Base-by-base conservation (phyloP, 139 green algal species). In the Picochlorum sp. region DNA sequence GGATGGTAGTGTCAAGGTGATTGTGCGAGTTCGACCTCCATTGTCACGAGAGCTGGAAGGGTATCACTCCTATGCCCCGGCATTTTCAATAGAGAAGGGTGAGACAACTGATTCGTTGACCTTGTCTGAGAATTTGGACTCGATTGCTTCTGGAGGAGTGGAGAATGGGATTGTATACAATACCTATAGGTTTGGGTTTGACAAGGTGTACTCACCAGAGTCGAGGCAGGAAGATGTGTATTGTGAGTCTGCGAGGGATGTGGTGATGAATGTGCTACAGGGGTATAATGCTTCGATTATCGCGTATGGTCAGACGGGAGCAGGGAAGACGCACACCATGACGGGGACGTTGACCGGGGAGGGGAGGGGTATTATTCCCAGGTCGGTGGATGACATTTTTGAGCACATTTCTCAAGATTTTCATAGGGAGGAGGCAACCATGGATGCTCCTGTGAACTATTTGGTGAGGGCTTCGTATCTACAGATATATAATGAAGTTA, bases 401-500 rank as follows among this genome's bases (percentile, higher is more conserved):
- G 73, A 62, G 13, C 77, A 79, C 70, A 98, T 98, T 73, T 70
- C 91, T 52, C 86, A 81, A 52, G 90, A 95, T 73, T 75, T 78
- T 3, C 61, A 62, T n/a, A 50, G 74, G 16, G 55, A 70, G 60
- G 20, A 59, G 21, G 89, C 68, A 13, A 41, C 34, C 7, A 13
- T 41, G 34, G 34, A 41, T 41, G 34, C 34, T 0, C 34, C 34
- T 41, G 34, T 41, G 69, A 96, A 95, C 77, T 98, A 92, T 74
- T 86, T 98, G 24, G 92, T 98, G 4, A 84, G 91, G 0, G 87
- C 88, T 3, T 89, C 85, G 1, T 96, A 96, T 74, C 74, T 98
- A 8, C 92, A 96, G 76, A 98, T 98, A 60, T 98, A 98, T 79
- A 97, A 98, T 70, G 92, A 98, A 77, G 85, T 81, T 11, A 88